These are phyloP conservation scores for Cercospora canescens DNA, from an alignment of 2,329 filamentous ascomycete species.

Conservation along the genomic window DNA sequence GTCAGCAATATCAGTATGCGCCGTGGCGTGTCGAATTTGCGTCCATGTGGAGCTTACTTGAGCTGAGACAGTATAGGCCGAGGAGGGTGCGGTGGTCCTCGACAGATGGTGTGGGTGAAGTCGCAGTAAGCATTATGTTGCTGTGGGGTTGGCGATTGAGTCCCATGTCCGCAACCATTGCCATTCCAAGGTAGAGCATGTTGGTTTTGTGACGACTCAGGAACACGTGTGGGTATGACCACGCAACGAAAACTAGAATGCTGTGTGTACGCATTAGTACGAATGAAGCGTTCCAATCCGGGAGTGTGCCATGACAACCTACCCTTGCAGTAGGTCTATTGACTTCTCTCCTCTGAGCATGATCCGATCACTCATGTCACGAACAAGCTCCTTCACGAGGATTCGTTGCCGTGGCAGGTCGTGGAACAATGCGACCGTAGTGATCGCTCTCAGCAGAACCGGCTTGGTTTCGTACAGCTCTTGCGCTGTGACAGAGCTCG, in stretches of 20 bases:
- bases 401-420: constrained; percentile 30
- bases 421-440: constrained; percentile 31
- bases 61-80: constrained; percentile 28
- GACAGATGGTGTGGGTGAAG: constrained; percentile 12
- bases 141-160: constrained; percentile 29
- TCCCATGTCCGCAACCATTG: constrained; percentile 30
- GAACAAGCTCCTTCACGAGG: constrained; percentile 31
- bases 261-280: constrained; percentile 22
- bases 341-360: constrained; percentile 35
- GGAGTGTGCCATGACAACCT: neutral
- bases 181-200: constrained; percentile 33
- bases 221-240: constrained; percentile 32
- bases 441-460: constrained; percentile 33
- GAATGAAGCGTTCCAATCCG: constrained; percentile 10
- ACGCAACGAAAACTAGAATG: constrained; percentile 15
- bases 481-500: constrained; percentile 22
- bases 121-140: constrained; percentile 14
- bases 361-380: constrained; percentile 31
- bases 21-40: neutral
- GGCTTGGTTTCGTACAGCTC: constrained; percentile 29
- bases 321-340: constrained; percentile 31
- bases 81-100: constrained; percentile 31
- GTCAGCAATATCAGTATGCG: neutral
- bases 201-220: constrained; percentile 32
- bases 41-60: neutral